Conservation (phyloP, 2,329 filamentous ascomycete species). For the Colletotrichum acutatum region DNA sequence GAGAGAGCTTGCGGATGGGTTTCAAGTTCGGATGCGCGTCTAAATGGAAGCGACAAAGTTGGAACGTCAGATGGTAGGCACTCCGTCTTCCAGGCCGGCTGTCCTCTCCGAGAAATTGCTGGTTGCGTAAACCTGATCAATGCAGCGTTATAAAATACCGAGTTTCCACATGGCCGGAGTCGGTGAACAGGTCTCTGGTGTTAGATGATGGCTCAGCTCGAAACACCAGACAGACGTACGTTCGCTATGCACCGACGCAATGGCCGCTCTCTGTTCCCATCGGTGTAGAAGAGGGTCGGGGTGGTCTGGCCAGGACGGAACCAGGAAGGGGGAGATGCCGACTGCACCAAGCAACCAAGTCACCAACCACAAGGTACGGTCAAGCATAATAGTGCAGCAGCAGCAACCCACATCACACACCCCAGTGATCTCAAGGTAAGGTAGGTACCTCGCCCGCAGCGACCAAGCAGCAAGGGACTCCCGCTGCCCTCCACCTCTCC, state of each 20-base stretch:
- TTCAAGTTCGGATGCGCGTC: slow-evolving; percentile 1
- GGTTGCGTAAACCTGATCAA: slow-evolving; percentile 19
- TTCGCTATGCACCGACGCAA: slow-evolving; percentile 30
- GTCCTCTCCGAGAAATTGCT: background rate
- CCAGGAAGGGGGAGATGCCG: background rate
- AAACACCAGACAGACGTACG: slow-evolving; percentile 34
- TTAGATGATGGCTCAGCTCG: slow-evolving; percentile 34
- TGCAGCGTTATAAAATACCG: slow-evolving; percentile 23
- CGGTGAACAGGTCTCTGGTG: slow-evolving; percentile 25
- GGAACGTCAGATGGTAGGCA: too few relatives aligned
- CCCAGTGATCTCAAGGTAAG: too few relatives aligned
- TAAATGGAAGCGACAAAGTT: background rate
- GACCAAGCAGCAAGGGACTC: slow-evolving; percentile 11
- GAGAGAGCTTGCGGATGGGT: slow-evolving; percentile 16
- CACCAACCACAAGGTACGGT: too few relatives aligned
- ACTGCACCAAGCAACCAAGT: background rate
- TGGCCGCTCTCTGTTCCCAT: slow-evolving; percentile 25
- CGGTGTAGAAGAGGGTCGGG: slow-evolving; percentile 20
- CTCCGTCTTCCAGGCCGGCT: too few relatives aligned
- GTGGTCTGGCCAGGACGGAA: slow-evolving; percentile 22
- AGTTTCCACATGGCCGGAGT: slow-evolving; percentile 31
- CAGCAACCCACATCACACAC: too few relatives aligned
- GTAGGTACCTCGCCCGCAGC: background rate
- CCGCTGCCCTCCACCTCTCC: background rate
- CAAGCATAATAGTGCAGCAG: too few relatives aligned